Evolutionary conservation across 2,329 filamentous ascomycete genomes (phyloP).

Genomic region (Fusarium chuoi): DNA sequence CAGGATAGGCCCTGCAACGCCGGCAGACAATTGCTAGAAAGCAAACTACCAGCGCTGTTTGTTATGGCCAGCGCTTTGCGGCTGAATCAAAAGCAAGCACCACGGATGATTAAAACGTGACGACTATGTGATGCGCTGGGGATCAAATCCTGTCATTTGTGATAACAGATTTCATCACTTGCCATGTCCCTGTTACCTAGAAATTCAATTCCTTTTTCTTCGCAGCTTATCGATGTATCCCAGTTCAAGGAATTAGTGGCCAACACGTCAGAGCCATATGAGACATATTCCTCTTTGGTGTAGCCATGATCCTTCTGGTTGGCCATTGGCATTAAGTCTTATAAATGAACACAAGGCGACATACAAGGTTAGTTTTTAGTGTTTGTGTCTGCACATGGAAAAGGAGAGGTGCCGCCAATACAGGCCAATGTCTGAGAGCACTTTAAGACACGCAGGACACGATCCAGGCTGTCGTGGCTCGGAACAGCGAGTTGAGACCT

Average conservation of each 20-base stretch:
- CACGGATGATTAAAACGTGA: neutral
- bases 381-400: neutral
- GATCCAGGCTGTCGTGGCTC: constrained; percentile 13
- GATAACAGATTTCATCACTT: constrained; percentile 15
- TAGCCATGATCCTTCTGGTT: neutral
- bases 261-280: neutral
- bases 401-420: neutral
- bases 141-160: constrained; percentile 34
- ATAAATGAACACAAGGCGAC: neutral
- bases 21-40: neutral
- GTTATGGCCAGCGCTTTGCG: neutral
- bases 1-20: neutral
- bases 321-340: neutral
- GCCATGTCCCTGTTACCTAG: constrained; percentile 8
- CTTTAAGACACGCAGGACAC: constrained; percentile 30
- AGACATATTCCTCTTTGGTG: neutral
- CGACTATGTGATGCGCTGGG: neutral
- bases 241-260: constrained; percentile 6
- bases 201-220: constrained; percentile 2
- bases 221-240: neutral
- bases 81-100: constrained; percentile 14
- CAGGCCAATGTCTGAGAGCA: neutral
- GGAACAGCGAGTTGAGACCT: neutral
- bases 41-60: neutral
- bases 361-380: neutral